Conservation (phyloP, 2,329 filamentous ascomycete species). For the Pestalotiopsis sp. region DNA sequence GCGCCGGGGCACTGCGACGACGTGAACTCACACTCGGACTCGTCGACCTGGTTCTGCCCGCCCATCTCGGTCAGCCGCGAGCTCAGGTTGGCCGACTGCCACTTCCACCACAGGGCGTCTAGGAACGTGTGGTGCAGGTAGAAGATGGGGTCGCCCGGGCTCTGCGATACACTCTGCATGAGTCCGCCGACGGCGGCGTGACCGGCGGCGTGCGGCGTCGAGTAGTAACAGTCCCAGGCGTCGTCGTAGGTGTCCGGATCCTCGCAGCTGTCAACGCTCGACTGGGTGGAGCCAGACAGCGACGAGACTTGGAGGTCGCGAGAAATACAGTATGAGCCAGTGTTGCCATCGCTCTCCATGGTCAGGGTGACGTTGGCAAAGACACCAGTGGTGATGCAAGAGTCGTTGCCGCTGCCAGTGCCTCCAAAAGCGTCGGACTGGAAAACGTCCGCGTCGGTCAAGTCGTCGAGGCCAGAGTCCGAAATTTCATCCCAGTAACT, state of each 20-base stretch:
- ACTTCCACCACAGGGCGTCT: conserved; percentile 32
- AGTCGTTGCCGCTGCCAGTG: not conserved
- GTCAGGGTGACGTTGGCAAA: not conserved
- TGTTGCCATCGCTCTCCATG: not conserved
- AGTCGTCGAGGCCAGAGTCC: not conserved
- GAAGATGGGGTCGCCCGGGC: conserved; percentile 38
- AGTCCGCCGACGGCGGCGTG: not conserved
- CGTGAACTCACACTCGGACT: not conserved
- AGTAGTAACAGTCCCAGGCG: not conserved
- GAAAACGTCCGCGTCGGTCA: too few relatives aligned
- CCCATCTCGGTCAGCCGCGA: conserved; percentile 27
- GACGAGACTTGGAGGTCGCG: not conserved
- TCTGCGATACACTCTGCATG: conserved; percentile 19
- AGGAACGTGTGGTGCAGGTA: conserved; percentile 33
- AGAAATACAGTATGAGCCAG: not conserved
- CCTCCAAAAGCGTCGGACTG: not conserved
- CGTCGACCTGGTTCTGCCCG: conserved; percentile 20
- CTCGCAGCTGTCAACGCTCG: not conserved
- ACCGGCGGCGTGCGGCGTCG: not conserved
- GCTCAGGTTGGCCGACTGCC: conserved; percentile 27
- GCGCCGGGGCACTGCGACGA: not conserved
- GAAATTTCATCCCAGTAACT: not conserved
- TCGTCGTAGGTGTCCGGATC: conserved; percentile 2
- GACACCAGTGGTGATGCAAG: not conserved
- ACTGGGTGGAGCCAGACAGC: not conserved